A percentile compares a stretch with the other conserved stretches of the same genome.
Evolutionary conservation across 306 rosid genomes (phyloP).

Genomic region (Herpetospermum pedunculosum): DNA sequence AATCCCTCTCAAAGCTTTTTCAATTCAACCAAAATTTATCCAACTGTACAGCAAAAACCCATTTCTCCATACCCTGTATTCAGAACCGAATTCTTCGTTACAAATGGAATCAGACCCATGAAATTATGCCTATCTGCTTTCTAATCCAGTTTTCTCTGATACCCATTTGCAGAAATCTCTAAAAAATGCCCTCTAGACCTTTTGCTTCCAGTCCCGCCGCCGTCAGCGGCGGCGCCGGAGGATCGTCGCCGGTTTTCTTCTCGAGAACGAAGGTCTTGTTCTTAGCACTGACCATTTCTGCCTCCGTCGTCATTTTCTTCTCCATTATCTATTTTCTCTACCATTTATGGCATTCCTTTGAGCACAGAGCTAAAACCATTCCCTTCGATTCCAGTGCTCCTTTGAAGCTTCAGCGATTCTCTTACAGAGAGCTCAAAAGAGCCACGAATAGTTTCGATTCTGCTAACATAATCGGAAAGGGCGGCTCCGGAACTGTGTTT

Average conservation of each 20-base stretch:
- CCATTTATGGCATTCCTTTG: constrained; percentile 60
- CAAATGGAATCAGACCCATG: neutral
- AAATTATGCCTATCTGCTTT: constrained; percentile 17
- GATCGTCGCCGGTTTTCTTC: constrained; percentile 20
- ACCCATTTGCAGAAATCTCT: constrained; percentile 13
- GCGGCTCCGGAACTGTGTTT: constrained; percentile 93
- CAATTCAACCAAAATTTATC: constrained; percentile 31
- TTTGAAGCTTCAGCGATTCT: constrained; percentile 68
- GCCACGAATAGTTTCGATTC: constrained; percentile 58
- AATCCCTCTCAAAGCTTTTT: constrained; percentile 1
- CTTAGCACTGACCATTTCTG: constrained; percentile 69
- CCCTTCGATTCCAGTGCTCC: constrained; percentile 78
- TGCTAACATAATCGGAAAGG: constrained; percentile 74
- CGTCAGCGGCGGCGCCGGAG: neutral
- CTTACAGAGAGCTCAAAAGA: constrained; percentile 65
- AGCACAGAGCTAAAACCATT: constrained; percentile 58
- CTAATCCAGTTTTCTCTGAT: constrained; percentile 4
- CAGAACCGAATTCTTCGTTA: neutral
- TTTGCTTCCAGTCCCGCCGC: constrained; percentile 20
- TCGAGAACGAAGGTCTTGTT: constrained; percentile 54
- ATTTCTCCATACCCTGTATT: constrained; percentile 7
- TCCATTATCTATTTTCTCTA: constrained; percentile 69
- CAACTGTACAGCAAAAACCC: constrained; percentile 65
- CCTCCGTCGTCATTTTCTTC: constrained; percentile 55
- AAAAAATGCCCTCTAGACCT: constrained; percentile 72